Conservation (phyloP, 768 basidiomycete species). For the Coprinopsis sp. region DNA sequence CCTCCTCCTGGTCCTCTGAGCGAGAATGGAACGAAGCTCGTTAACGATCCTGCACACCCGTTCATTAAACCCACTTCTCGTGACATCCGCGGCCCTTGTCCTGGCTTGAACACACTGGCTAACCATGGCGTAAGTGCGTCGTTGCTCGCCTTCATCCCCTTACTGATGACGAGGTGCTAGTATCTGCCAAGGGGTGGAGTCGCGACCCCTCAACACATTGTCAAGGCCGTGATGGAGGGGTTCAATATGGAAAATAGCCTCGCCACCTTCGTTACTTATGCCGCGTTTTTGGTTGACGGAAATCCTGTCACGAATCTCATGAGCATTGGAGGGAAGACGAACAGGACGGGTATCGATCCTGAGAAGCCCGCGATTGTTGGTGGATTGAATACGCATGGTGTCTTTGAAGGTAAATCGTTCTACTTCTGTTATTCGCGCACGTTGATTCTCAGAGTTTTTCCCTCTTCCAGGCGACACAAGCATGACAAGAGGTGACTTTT, state of each 20-base stretch:
- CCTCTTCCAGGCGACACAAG: neutral
- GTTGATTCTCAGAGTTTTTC: neutral
- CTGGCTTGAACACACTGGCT: too few species aligned
- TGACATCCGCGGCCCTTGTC: too few species aligned
- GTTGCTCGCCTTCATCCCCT: too few species aligned
- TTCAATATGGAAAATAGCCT: conserved; percentile 17
- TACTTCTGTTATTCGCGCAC: conserved; percentile 8
- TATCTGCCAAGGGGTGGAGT: too few species aligned
- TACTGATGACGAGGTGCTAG: too few species aligned
- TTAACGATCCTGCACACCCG: too few species aligned
- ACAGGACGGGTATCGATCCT: conserved; percentile 15
- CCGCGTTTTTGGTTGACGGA: conserved; percentile 16
- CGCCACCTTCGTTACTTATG: conserved; percentile 14
- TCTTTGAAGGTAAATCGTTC: conserved; percentile 16
- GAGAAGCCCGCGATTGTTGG: conserved; percentile 17
- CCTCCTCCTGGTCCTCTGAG: too few species aligned
- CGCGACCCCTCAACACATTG: too few species aligned
- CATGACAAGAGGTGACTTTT: conserved; percentile 8
- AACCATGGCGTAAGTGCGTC: too few species aligned
- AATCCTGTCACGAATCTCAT: conserved; percentile 15
- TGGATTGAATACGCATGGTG: conserved; percentile 17
- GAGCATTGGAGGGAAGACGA: conserved; percentile 18
- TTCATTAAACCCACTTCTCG: too few species aligned
- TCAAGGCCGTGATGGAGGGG: too few species aligned
- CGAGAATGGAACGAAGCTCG: too few species aligned